phyloP scores from a whole-genome alignment of 805 yeast species.

The Kazachstania bromeliacearum region DNA sequence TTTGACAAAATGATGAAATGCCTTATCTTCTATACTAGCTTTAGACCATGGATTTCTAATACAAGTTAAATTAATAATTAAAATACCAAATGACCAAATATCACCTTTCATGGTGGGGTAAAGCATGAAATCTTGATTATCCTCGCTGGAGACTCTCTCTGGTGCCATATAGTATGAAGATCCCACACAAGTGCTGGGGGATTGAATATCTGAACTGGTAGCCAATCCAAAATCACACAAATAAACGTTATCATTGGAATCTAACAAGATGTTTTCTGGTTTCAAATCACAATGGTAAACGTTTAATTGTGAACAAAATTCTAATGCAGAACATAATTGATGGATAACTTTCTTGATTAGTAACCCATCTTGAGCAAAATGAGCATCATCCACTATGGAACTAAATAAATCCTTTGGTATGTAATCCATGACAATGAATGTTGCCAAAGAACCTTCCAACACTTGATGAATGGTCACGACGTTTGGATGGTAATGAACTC shows the following conservation, averaged over 20 bases:
- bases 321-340: conserved; percentile 76
- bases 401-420: conserved; percentile 79
- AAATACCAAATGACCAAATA: conserved; percentile 79
- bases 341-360: conserved; percentile 49
- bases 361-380: conserved; percentile 45
- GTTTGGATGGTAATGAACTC: conserved; percentile 71
- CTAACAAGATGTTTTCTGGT: conserved; percentile 84
- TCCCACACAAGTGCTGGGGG: conserved; percentile 73
- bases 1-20: conserved; percentile 55
- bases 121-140: conserved; percentile 6
- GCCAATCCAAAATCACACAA: conserved; percentile 87
- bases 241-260: conserved; percentile 48
- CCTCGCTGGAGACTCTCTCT: conserved; percentile 41
- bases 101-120: conserved; percentile 70
- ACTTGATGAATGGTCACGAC: conserved; percentile 69
- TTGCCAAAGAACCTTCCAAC: conserved; percentile 46
- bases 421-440: conserved; percentile 77
- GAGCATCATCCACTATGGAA: conserved; percentile 67
- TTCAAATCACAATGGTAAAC: conserved; percentile 90
- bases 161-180: conserved; percentile 91
- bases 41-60: conserved; percentile 87
- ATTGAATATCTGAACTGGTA: conserved; percentile 45
- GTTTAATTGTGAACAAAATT: conserved; percentile 72
- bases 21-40: conserved; percentile 53
- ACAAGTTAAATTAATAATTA: conserved; percentile 69